These are phyloP conservation scores for Nicotiana rustica DNA, from an alignment of 305 asterid genomes.

Conservation along the genomic window DNA sequence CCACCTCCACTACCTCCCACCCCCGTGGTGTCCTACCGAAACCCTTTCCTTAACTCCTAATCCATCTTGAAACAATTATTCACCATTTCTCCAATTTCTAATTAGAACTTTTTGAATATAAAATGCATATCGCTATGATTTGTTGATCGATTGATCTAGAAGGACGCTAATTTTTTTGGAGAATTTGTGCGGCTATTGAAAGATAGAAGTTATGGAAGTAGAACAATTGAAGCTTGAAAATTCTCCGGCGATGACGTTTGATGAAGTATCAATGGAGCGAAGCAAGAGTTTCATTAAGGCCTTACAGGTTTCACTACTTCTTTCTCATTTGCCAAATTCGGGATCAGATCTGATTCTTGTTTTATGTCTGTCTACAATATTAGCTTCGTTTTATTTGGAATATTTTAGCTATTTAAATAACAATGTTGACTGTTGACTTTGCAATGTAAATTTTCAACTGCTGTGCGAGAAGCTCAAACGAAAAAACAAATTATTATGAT, in stretches of 20 bases:
- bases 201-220: slow-evolving; percentile 53
- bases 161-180: not conserved
- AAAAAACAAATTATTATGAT: not conserved
- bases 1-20: slow-evolving; percentile 30
- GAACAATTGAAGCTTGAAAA: slow-evolving; percentile 51
- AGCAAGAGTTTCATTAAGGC: slow-evolving; percentile 88
- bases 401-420: not conserved
- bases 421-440: not conserved
- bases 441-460: not conserved
- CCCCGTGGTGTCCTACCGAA: slow-evolving; percentile 8
- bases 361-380: not conserved
- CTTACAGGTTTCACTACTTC: slow-evolving; percentile 64
- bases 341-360: slow-evolving; percentile 31
- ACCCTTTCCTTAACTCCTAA: slow-evolving; percentile 38
- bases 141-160: slow-evolving; percentile 20
- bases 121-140: slow-evolving; percentile 19
- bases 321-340: not conserved
- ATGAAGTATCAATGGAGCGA: slow-evolving; percentile 70
- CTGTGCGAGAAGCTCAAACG: not conserved
- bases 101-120: not conserved
- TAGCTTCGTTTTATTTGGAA: not conserved
- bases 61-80: slow-evolving; percentile 25
- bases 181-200: not conserved
- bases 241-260: slow-evolving; percentile 63
- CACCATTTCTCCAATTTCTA: not conserved